phyloP scores from a whole-genome alignment of 2,329 filamentous ascomycete genomes.

The Fusarium mundagurra region DNA sequence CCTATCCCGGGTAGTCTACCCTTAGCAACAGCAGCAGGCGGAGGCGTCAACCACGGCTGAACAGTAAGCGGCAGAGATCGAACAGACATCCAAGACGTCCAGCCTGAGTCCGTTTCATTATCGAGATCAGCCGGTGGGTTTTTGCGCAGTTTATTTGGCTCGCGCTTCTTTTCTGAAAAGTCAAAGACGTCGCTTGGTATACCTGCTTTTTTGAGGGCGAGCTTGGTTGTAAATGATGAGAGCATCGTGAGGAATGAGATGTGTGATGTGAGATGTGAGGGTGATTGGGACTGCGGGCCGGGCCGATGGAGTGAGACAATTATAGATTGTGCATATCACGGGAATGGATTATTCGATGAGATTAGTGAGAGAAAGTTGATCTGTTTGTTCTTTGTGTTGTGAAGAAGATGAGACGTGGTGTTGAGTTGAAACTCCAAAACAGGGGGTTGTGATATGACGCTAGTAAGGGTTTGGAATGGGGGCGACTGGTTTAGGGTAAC shows the following conservation, averaged over 20 bases:
- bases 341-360: neutral
- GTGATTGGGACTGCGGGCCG: too few species aligned
- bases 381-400: neutral
- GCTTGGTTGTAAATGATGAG: constrained; percentile 64
- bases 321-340: neutral
- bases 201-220: constrained; percentile 67
- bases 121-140: constrained; percentile 43
- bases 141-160: constrained; percentile 48
- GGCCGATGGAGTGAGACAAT: neutral
- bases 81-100: constrained; percentile 60
- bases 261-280: neutral
- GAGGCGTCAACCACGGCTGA: constrained; percentile 62
- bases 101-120: constrained; percentile 44
- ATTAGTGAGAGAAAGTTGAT: neutral
- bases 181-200: constrained; percentile 62
- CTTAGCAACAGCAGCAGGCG: constrained; percentile 60
- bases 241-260: constrained; percentile 56
- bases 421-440: constrained; percentile 32
- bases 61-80: constrained; percentile 62
- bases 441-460: constrained; percentile 5
- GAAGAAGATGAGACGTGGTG: constrained; percentile 34
- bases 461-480: constrained; percentile 33
- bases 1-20: constrained; percentile 58
- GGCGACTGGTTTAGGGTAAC: constrained; percentile 14
- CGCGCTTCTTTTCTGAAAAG: constrained; percentile 42